Percentiles rank a stretch among this genome's conserved stretches.
Evolutionary conservation across 306 rosid genomes (phyloP).

Genomic region (Echinosophora koreensis): DNA sequence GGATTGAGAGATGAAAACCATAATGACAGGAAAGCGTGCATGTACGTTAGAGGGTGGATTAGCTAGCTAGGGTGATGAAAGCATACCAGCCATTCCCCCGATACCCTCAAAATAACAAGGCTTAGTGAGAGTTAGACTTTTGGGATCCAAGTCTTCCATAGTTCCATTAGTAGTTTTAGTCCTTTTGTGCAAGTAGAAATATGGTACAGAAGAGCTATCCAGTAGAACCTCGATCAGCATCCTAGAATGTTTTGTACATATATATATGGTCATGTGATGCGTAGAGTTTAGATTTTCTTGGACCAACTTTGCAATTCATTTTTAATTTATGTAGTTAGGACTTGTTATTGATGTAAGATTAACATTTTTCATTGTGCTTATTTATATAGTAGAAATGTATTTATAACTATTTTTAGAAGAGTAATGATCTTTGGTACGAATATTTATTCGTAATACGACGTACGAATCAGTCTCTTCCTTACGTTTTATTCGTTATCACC

Average conservation of each 20-base stretch:
- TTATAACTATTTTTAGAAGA: neutral
- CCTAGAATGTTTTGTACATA: neutral
- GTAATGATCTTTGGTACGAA: too few relatives aligned
- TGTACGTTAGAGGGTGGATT: constrained; percentile 8
- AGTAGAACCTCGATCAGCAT: neutral
- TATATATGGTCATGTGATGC: neutral
- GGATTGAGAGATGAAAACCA: constrained; percentile 19
- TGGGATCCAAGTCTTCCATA: neutral
- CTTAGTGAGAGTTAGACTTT: constrained; percentile 9
- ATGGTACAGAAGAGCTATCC: neutral
- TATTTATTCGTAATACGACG: too few relatives aligned
- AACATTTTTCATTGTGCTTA: neutral
- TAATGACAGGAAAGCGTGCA: neutral
- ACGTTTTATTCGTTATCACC: too few relatives aligned
- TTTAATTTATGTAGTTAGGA: neutral
- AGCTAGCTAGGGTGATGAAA: constrained; percentile 31
- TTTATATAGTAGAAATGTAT: neutral
- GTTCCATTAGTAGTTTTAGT: constrained; percentile 3
- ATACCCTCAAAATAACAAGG: neutral
- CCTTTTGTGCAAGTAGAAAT: neutral
- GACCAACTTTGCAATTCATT: neutral
- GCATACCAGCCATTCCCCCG: neutral
- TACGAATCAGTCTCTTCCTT: too few relatives aligned
- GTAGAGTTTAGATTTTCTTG: neutral
- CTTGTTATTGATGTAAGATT: neutral